Percentiles rank a stretch among this genome's conserved stretches.
Conservation (phyloP, 108 stramenopile species). For the Skeletonema potamos region DNA sequence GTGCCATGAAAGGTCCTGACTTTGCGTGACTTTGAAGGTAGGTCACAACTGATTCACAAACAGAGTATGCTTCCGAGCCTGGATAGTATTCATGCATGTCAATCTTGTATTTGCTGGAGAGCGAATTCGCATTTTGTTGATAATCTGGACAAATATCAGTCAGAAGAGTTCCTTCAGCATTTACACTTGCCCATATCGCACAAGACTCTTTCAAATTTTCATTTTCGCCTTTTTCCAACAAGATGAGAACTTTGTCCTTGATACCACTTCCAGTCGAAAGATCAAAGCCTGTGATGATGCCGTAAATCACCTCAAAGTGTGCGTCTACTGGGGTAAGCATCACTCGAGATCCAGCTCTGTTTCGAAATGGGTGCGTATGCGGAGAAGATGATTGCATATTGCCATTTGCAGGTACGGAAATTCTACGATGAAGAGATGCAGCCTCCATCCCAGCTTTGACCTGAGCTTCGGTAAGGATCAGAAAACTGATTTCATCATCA, state of each 20-base stretch:
- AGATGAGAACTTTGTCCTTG: conserved; percentile 21
- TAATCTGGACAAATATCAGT: conserved; percentile 33
- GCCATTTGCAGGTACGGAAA: not conserved
- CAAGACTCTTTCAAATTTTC: conserved; percentile 39
- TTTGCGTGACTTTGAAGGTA: conserved; percentile 57
- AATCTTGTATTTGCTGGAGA: conserved; percentile 44
- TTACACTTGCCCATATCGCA: conserved; percentile 74
- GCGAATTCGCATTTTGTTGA: not conserved
- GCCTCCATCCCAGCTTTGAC: conserved; percentile 80
- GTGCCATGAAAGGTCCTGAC: conserved; percentile 54
- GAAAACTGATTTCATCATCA: conserved; percentile 21
- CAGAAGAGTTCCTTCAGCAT: conserved; percentile 24
- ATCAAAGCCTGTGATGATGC: conserved; percentile 44
- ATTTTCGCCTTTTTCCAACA: conserved; percentile 10
- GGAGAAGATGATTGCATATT: not conserved
- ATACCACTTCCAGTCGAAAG: conserved; percentile 1
- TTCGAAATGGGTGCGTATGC: conserved; percentile 44
- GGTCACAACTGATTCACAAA: conserved; percentile 56
- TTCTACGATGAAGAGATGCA: conserved; percentile 44
- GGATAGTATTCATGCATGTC: conserved; percentile 71
- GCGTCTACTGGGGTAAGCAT: conserved; percentile 19
- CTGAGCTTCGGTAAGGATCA: conserved; percentile 83
- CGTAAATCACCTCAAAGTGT: conserved; percentile 19
- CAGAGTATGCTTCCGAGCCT: conserved; percentile 64
- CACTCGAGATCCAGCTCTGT: conserved; percentile 29